phyloP scores from a whole-genome alignment of 1,284 basidiomycete species.

The Ustilago nuda region DNA sequence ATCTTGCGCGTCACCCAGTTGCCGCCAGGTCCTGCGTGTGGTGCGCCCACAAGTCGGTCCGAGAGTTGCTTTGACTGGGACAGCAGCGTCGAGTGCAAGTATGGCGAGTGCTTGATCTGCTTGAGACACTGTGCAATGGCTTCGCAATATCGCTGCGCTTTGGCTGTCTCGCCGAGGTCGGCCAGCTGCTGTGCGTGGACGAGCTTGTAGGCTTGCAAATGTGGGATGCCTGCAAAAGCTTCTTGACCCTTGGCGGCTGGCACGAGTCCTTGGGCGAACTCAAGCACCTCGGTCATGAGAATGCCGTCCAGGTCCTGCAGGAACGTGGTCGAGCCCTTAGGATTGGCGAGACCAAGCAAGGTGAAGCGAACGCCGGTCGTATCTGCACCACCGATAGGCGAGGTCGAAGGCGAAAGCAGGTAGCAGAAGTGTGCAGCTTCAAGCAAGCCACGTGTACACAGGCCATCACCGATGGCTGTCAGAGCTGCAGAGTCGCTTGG shows the following conservation, averaged over 20 bases:
- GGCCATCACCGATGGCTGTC: conserved; percentile 86
- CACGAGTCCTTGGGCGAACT: conserved; percentile 86
- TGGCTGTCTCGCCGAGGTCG: conserved; percentile 67
- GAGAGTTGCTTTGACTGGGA: conserved; percentile 84
- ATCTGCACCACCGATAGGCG: conserved; percentile 78
- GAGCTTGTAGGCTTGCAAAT: conserved; percentile 89
- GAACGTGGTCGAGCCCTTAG: conserved; percentile 73
- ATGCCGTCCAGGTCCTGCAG: conserved; percentile 81
- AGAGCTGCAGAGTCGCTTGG: conserved; percentile 77
- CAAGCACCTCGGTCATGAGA: conserved; percentile 89
- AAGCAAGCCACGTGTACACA: conserved; percentile 78
- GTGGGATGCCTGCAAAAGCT: conserved; percentile 81
- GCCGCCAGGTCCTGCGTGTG: conserved; percentile 70
- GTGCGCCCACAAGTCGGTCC: conserved; percentile 83
- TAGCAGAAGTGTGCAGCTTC: conserved; percentile 94
- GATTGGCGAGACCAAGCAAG: conserved; percentile 77
- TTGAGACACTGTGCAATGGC: conserved; percentile 81
- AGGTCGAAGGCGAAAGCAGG: conserved; percentile 85
- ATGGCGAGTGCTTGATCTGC: conserved; percentile 76
- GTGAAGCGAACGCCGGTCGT: conserved; percentile 75
- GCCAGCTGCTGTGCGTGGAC: conserved; percentile 82
- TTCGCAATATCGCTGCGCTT: conserved; percentile 80
- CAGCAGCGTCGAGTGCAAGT: conserved; percentile 77
- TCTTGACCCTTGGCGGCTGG: conserved; percentile 85
- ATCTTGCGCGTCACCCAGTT: conserved; percentile 77